Evolutionary conservation across 345 rosid species (phyloP).

Genomic region (Excoecaria cochinchinensis): DNA sequence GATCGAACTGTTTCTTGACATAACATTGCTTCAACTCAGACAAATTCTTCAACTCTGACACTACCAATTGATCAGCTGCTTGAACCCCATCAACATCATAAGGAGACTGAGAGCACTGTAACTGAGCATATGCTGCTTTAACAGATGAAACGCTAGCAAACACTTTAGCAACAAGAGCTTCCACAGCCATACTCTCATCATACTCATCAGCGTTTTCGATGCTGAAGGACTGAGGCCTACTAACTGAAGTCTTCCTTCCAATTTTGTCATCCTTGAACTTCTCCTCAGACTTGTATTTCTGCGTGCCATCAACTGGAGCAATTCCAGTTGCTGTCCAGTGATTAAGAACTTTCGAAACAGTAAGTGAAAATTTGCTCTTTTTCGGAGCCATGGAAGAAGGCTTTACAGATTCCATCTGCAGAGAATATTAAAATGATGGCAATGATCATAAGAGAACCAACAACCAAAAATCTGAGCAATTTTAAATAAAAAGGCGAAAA

Average conservation of each 20-base stretch:
- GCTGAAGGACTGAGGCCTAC: constrained; percentile 45
- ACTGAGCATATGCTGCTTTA: constrained; percentile 74
- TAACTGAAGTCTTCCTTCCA: constrained; percentile 23
- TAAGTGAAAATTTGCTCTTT: constrained; percentile 63
- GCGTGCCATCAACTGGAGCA: constrained; percentile 54
- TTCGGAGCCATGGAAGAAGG: constrained; percentile 49
- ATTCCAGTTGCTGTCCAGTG: constrained; percentile 52
- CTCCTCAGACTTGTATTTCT: constrained; percentile 42
- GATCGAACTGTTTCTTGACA: constrained; percentile 69
- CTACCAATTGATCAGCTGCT: constrained; percentile 56
- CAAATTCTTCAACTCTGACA: constrained; percentile 61
- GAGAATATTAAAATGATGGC: background rate
- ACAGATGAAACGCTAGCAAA: constrained; percentile 74
- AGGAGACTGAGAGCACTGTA: constrained; percentile 82
- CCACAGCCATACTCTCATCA: constrained; percentile 42
- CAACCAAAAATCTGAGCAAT: background rate
- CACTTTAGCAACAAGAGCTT: constrained; percentile 69
- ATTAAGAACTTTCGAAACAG: constrained; percentile 70
- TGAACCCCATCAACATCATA: constrained; percentile 75
- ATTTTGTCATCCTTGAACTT: constrained; percentile 36
- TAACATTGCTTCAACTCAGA: constrained; percentile 79
- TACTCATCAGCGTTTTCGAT: constrained; percentile 39
- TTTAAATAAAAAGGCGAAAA: background rate
- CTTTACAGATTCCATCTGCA: constrained; percentile 74
- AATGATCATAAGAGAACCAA: constrained; percentile 1